phyloP scores from a whole-genome alignment of 176 grass and related monocot species.

The Musa beccarii region DNA sequence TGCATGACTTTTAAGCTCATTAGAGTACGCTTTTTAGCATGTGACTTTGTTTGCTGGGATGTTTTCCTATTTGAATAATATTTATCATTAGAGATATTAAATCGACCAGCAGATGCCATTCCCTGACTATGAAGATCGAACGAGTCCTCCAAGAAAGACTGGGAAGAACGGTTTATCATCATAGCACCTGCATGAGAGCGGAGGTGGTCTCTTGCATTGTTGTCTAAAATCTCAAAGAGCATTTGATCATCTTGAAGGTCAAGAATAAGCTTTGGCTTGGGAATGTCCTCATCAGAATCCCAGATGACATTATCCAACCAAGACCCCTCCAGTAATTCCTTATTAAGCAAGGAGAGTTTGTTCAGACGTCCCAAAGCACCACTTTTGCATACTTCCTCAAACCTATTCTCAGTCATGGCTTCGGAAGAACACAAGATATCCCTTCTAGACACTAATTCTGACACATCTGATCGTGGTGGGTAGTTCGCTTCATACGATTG shows the following conservation, averaged over 20 bases:
- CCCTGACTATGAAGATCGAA: constrained; percentile 43
- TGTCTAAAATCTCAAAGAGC: constrained; percentile 91
- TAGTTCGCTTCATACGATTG: constrained; percentile 17
- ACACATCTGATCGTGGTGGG: constrained; percentile 20
- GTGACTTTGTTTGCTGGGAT: constrained; percentile 77
- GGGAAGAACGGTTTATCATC: constrained; percentile 48
- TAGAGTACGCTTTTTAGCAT: constrained; percentile 71
- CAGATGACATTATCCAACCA: constrained; percentile 91
- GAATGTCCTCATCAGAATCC: constrained; percentile 45
- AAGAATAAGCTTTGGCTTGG: constrained; percentile 83
- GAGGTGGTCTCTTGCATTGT: constrained; percentile 61
- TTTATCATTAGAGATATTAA: constrained; percentile 94
- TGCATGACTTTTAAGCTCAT: constrained; percentile 74
- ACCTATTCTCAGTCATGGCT: constrained; percentile 27
- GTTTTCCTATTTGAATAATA: constrained; percentile 85
- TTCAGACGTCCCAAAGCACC: constrained; percentile 37
- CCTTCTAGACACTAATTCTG: constrained; percentile 21
- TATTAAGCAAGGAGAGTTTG: constrained; percentile 61
- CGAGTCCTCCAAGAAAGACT: constrained; percentile 46
- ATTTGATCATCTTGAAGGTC: constrained; percentile 94
- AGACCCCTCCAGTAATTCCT: constrained; percentile 68
- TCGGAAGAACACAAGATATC: constrained; percentile 23
- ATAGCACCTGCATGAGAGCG: constrained; percentile 83
- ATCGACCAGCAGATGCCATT: constrained; percentile 38
- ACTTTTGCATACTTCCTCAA: constrained; percentile 29